Base-by-base conservation (phyloP, 257 asterid species). In the Fraxinus cuspidata region DNA sequence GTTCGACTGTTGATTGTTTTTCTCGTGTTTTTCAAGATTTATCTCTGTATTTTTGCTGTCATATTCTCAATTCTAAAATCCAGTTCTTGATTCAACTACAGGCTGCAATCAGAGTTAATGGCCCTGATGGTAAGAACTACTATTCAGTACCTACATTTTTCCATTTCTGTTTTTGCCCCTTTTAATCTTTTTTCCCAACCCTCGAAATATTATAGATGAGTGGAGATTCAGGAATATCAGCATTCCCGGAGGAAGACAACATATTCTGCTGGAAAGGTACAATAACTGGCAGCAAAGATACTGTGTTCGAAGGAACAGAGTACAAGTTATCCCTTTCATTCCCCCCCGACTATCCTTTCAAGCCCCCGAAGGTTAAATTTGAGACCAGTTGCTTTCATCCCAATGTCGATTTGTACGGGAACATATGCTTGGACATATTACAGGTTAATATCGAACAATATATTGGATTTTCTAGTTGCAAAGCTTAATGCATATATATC, bases 371-470 rank as follows among this genome's bases (percentile, higher is more conserved):
- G 89, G 95, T 96, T 47, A 93, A 92, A 76, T 96, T 96, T 19
- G 99, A 93, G 92, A 92, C 98, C 0, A 83, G 84, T 81, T 96
- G 99, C 86, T 96, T 93, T 87, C 98, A 96, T 73, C 99, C 99
- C 15, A 96, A 96, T 70, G 94, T 96, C 1, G 97, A 96, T 80
- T 83, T 88, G 12, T 80, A 81, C 35, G 99, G 49, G 29, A 93
- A 93, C 79, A 93, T 96, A 65, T 96, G 98, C 90, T 85, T 96
- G 89, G 99, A 96, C 82, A 96, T 93, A 80, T 88, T 96, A 42
- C 98, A 94, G 97, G 98, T 93, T 42, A 12, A 42, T 42, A 42
- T 42, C 16, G 4, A 74, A 28, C 13, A 2, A 37, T 28, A 37
- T 81, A 49, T 69, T 34, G 21, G 2, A 19, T 9, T 32, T 7